These are phyloP conservation scores for Wickerhamiella azymoides DNA, from an alignment of 805 yeast genomes.

Conservation along the genomic window DNA sequence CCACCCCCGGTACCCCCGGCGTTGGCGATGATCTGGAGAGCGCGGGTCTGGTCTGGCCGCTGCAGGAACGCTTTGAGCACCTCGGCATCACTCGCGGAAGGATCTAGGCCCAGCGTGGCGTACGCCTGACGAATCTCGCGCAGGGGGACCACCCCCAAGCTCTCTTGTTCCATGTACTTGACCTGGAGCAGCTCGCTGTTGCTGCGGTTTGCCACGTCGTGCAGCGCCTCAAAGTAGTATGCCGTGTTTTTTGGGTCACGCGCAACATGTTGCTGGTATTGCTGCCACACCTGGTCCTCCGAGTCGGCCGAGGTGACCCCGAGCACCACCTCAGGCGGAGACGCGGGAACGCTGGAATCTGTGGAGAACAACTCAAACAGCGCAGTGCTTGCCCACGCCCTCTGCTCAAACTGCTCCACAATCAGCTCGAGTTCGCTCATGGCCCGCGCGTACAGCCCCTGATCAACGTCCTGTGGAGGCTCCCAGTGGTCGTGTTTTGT, in stretches of 20 bases:
- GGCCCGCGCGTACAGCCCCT: neutral
- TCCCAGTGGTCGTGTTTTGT: neutral
- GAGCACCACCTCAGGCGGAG: conserved; percentile 15
- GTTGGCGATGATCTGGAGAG: conserved; percentile 10
- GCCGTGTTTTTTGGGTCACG: conserved; percentile 36
- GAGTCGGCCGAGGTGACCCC: conserved; percentile 18
- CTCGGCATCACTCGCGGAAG: conserved; percentile 12
- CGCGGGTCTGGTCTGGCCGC: neutral
- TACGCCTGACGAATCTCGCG: conserved; percentile 33
- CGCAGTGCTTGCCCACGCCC: neutral
- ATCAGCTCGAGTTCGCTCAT: neutral
- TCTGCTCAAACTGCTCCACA: neutral
- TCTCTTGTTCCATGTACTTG: conserved; percentile 33
- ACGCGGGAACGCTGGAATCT: neutral
- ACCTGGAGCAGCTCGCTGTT: conserved; percentile 33
- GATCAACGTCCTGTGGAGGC: conserved; percentile 1
- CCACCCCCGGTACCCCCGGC: too few species aligned
- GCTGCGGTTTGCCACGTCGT: conserved; percentile 37
- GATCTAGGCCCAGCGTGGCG: conserved; percentile 23
- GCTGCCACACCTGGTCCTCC: conserved; percentile 34
- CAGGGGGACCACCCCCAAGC: conserved; percentile 40
- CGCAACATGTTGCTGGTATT: conserved; percentile 31
- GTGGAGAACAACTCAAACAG: neutral
- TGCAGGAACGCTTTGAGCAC: conserved; percentile 6
- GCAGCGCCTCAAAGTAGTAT: conserved; percentile 44